Percentiles rank a stretch among this genome's conserved stretches.
These are phyloP conservation scores for Aegle marmelos DNA, from an alignment of 345 rosid species.

Conservation along the genomic window DNA sequence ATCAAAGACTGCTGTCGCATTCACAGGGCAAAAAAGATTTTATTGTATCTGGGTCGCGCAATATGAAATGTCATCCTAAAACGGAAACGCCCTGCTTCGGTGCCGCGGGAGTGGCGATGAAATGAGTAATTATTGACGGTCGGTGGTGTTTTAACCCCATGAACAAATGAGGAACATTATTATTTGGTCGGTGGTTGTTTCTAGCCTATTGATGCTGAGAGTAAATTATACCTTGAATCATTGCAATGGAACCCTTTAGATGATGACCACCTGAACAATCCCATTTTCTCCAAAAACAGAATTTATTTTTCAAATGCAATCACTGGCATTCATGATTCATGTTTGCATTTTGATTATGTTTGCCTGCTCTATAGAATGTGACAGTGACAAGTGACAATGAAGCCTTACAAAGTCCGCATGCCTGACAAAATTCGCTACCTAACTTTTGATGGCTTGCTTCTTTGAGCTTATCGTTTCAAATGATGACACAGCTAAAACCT, in stretches of 20 bases:
- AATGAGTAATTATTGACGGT: background rate
- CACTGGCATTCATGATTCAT: background rate
- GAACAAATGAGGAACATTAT: background rate
- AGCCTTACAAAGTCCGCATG: slow-evolving; percentile 18
- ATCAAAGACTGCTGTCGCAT: background rate
- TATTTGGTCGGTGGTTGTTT: slow-evolving; percentile 21
- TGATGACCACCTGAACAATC: background rate
- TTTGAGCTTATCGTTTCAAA: slow-evolving; percentile 5
- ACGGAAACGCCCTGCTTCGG: background rate
- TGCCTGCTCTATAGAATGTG: background rate
- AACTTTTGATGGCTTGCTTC: slow-evolving; percentile 21
- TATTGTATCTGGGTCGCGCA: background rate
- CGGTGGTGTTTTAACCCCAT: background rate
- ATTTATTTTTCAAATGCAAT: background rate
- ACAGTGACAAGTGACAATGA: slow-evolving; percentile 5
- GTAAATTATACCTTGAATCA: slow-evolving; percentile 12
- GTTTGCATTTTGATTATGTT: background rate
- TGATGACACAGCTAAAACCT: background rate
- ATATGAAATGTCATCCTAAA: background rate
- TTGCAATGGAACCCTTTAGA: background rate
- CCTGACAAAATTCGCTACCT: slow-evolving; percentile 12
- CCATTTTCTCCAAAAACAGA: background rate
- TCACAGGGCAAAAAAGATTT: background rate
- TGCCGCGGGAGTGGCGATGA: background rate
- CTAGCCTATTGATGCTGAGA: background rate